Percentiles rank a stretch among this genome's conserved stretches.
phyloP scores from a whole-genome alignment of 140 eudicot genomes.

The Stevia rebaudiana region DNA sequence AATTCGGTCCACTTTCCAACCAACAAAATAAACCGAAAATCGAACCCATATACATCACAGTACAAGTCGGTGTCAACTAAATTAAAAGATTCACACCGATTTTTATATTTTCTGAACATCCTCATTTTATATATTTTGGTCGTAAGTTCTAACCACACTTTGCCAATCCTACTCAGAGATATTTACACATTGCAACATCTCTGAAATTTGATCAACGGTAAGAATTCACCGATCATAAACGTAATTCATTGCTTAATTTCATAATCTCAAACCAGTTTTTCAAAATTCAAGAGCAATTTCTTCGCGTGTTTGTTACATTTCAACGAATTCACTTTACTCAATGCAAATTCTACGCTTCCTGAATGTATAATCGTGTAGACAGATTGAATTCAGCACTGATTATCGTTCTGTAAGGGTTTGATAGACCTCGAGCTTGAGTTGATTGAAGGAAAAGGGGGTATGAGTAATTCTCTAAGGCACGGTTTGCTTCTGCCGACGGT shows the following conservation, averaged over 20 bases:
- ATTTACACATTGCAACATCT: constrained; percentile 10
- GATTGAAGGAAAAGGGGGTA: constrained; percentile 21
- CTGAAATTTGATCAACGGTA: constrained; percentile 21
- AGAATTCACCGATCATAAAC: constrained; percentile 7
- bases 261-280: background rate
- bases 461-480: constrained; percentile 68
- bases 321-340: background rate
- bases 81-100: too few species aligned
- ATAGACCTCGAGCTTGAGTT: background rate
- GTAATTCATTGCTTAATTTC: background rate
- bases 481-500: constrained; percentile 40
- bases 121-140: background rate
- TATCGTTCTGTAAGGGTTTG: constrained; percentile 12
- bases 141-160: constrained; percentile 16
- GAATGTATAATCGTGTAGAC: background rate
- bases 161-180: constrained; percentile 21
- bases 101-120: too few species aligned
- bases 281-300: background rate
- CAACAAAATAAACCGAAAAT: too few species aligned
- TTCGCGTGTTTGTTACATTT: background rate
- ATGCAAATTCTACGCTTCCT: background rate
- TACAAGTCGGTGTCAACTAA: too few species aligned
- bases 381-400: background rate
- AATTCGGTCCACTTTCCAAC: too few species aligned
- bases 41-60: too few species aligned